phyloP scores from a whole-genome alignment of 2,329 filamentous ascomycete species.

The Zymoseptoria crescenta region DNA sequence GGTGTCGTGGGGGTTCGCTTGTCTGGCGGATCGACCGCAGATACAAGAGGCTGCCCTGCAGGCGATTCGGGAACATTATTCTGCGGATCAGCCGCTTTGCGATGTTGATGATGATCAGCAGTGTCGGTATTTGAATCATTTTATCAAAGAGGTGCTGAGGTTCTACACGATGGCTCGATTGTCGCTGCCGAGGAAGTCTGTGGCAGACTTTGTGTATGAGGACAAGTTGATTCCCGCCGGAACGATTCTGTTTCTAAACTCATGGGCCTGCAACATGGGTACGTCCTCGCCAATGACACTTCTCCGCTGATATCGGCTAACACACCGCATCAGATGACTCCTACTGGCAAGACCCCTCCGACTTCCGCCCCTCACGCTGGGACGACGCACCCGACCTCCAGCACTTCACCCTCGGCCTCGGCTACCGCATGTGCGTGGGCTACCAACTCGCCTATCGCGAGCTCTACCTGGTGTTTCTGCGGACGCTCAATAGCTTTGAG shows the following conservation, averaged over 20 bases:
- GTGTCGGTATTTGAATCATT: constrained; percentile 54
- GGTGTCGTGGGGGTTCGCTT: constrained; percentile 56
- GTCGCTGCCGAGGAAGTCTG: constrained; percentile 53
- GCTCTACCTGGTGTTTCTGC: constrained; percentile 56
- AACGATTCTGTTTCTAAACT: constrained; percentile 58
- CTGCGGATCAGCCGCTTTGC: constrained; percentile 48
- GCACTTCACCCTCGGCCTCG: constrained; percentile 58
- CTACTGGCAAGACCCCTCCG: constrained; percentile 39
- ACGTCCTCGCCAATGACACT: neutral
- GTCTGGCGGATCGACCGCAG: constrained; percentile 52
- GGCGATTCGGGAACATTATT: constrained; percentile 50
- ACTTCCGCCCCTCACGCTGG: constrained; percentile 56
- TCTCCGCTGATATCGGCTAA: no score
- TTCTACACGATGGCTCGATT: constrained; percentile 58
- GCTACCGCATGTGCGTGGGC: constrained; percentile 61
- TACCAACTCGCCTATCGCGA: constrained; percentile 57
- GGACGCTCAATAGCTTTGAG: constrained; percentile 54
- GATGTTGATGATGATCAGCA: constrained; percentile 56
- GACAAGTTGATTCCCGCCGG: constrained; percentile 53
- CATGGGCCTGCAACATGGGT: constrained; percentile 61
- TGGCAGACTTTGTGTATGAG: constrained; percentile 52
- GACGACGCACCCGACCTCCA: constrained; percentile 53
- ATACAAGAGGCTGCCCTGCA: constrained; percentile 53
- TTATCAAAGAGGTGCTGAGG: constrained; percentile 55
- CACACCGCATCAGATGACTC: no score